Conservation (phyloP, 2,329 filamentous ascomycete genomes). For the Pseudohalonectria lignicola region DNA sequence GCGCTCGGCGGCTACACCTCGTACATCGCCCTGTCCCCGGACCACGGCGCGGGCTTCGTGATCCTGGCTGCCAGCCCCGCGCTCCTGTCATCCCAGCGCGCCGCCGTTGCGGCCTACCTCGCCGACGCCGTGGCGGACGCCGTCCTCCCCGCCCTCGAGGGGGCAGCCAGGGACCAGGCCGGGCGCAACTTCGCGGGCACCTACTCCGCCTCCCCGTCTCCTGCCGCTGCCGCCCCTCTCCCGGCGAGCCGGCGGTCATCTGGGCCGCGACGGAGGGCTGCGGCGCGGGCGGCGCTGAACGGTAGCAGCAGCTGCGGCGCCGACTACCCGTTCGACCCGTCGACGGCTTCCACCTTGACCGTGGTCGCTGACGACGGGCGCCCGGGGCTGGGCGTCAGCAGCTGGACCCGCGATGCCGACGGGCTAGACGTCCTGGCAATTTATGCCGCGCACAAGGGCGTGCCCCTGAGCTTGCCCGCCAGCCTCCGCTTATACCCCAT, state of each 20-base stretch:
- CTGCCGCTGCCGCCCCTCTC: too few relatives aligned
- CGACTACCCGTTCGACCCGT: neutral
- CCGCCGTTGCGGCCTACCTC: neutral
- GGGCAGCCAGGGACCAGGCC: neutral
- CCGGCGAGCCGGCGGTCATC: too few relatives aligned
- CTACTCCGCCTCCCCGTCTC: neutral
- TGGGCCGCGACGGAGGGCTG: too few relatives aligned
- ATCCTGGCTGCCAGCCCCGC: constrained; percentile 20
- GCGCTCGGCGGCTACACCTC: constrained; percentile 29
- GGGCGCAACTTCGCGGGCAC: neutral
- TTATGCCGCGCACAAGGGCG: neutral
- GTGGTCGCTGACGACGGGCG: neutral
- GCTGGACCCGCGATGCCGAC: neutral
- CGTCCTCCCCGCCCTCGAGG: neutral
- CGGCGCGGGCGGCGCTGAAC: too few relatives aligned
- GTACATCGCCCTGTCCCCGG: constrained; percentile 27
- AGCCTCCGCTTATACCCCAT: neutral
- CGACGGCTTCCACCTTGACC: neutral
- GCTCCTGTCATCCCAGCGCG: neutral
- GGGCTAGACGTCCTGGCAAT: neutral
- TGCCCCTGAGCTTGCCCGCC: neutral
- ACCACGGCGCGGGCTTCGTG: constrained; percentile 31
- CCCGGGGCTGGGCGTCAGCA: neutral
- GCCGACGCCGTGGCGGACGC: neutral
- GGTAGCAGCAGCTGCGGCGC: too few relatives aligned